Base-by-base conservation (phyloP, 2,329 filamentous ascomycete genomes). In the Fonsecaea monophora region DNA sequence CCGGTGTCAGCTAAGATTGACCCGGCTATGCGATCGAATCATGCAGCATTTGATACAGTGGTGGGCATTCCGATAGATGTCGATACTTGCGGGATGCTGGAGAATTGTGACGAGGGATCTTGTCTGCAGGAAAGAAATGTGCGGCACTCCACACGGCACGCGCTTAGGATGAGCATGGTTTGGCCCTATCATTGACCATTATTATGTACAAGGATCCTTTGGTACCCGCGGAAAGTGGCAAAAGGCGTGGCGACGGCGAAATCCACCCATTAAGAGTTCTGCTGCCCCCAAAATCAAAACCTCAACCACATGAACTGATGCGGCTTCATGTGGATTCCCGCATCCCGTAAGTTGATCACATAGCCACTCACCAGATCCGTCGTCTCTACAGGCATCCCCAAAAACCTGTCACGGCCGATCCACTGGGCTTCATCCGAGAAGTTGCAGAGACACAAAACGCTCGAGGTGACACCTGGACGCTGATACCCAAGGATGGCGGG, bases 221-320 rank as follows among this genome's bases (percentile, higher is more conserved):
- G n/a, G 15, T 45, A 18, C n/a, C 40, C 40, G 4, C 18, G n/a
- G 15, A n/a, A 18, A 15, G 40, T 25, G 40, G 5, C 6, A 18
- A 45, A 4, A 6, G 21, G 21, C 40, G 40, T 21, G 9, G n/a
- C 30, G 30, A 32, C 30, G 30, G 30, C 30, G 30, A 32, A 32
- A 32, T 32, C 30, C 30, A 32, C 30, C 30, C 30, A 32, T 6
- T 32, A 3, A 32, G 30, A 32, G 30, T 32, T 32, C 6, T 5
- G 30, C 30, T 32, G 6, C 4, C 4, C 4, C 4, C 4, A 32
- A 32, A 32, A 32, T 68, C 60, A 68, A 40, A 48, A 67, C 53
- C 66, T 64, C 66, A 72, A 55, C 69, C 70, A 72, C 40, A 72
- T 30, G 48, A 67, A 72, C 66, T 72, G 70, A 60, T 71, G 65